Evolutionary conservation across 257 asterid species (phyloP).

Genomic region (Handroanthus guayacan): DNA sequence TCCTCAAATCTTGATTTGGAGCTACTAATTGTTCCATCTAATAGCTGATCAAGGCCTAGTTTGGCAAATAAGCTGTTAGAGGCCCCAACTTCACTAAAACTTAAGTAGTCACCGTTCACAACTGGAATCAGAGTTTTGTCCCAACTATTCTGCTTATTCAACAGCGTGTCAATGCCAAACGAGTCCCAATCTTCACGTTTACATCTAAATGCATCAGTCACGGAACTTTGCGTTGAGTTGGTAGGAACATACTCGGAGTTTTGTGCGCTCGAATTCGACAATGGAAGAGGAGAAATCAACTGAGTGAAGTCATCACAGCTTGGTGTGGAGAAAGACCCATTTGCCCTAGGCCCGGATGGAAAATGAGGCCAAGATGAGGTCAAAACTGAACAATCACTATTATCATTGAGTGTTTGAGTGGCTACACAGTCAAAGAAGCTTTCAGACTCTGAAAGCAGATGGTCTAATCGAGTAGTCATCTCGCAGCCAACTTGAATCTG

Average conservation of each 20-base stretch:
- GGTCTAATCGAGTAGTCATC: conserved; percentile 29
- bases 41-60: conserved; percentile 66
- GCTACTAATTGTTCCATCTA: conserved; percentile 46
- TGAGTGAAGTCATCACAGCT: conserved; percentile 40
- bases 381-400: conserved; percentile 35
- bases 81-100: conserved; percentile 24
- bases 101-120: conserved; percentile 34
- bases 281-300: conserved; percentile 44
- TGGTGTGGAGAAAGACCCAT: conserved; percentile 18
- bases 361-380: conserved; percentile 44
- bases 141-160: conserved; percentile 30
- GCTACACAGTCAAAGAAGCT: conserved; percentile 41
- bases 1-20: conserved; percentile 49
- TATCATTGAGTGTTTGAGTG: conserved; percentile 37
- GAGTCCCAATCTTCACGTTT: conserved; percentile 34
- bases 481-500: conserved; percentile 33
- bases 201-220: conserved; percentile 48
- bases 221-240: conserved; percentile 60
- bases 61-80: conserved; percentile 72
- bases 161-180: conserved; percentile 31
- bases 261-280: conserved; percentile 32
- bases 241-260: conserved; percentile 46
- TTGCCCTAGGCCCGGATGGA: too few relatives aligned
- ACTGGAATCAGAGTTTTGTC: conserved; percentile 38
- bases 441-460: conserved; percentile 39